Conservation (phyloP, 1,284 basidiomycete genomes). For the Pseudozyma sp. region DNA sequence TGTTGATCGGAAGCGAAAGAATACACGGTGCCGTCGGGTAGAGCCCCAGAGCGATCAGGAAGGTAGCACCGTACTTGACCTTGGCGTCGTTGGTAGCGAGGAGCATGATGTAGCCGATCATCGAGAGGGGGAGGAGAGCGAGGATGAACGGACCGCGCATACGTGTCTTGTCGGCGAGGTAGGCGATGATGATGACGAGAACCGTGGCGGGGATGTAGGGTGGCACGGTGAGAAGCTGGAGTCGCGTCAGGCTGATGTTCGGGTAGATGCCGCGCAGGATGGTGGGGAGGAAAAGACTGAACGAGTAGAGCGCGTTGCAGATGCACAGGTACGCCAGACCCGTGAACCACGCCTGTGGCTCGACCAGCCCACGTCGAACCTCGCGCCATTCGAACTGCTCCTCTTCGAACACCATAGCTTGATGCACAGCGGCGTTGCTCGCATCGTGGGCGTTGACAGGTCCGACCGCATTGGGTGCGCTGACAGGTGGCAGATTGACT, state of each 20-base stretch:
- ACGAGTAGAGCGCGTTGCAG: constrained; percentile 57
- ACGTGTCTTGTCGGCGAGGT: constrained; percentile 66
- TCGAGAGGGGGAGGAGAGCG: constrained; percentile 63
- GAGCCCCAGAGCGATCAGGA: constrained; percentile 64
- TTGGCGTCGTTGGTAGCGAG: constrained; percentile 42
- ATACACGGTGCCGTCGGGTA: constrained; percentile 63
- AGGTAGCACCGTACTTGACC: constrained; percentile 63
- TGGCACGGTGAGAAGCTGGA: constrained; percentile 56
- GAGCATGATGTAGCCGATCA: constrained; percentile 66
- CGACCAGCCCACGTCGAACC: constrained; percentile 42
- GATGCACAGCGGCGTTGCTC: constrained; percentile 14
- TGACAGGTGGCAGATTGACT: constrained; percentile 9
- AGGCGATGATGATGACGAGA: constrained; percentile 66
- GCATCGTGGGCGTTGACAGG: not conserved
- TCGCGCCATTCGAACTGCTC: constrained; percentile 59
- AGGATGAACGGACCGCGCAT: constrained; percentile 68
- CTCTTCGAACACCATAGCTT: constrained; percentile 28
- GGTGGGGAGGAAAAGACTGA: constrained; percentile 67
- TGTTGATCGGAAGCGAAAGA: constrained; percentile 60
- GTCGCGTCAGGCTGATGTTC: constrained; percentile 43
- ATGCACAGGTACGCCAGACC: constrained; percentile 51
- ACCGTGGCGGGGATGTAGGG: constrained; percentile 62
- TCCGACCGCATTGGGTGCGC: constrained; percentile 17
- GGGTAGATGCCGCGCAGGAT: constrained; percentile 71
- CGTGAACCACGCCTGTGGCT: constrained; percentile 57